Conservation (phyloP, 2,329 filamentous ascomycete species). For the Cladorrhinum sp. region DNA sequence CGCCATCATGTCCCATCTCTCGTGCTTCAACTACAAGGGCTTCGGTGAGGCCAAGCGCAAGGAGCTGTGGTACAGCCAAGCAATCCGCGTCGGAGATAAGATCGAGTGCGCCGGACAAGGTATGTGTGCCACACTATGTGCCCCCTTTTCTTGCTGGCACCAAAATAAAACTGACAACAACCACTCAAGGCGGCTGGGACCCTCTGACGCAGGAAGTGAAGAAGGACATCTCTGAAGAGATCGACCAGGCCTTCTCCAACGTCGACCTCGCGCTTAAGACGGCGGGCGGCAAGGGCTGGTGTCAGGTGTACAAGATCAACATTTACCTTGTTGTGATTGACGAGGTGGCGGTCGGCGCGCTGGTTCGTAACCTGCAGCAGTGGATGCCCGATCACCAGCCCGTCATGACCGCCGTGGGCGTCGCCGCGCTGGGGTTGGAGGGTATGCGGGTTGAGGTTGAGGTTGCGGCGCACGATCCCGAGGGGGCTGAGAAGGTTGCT, state of each 20-base stretch:
- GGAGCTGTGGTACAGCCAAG: constrained; percentile 43
- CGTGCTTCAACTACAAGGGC: constrained; percentile 34
- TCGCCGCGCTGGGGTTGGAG: constrained; percentile 43
- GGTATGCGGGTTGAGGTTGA: constrained; percentile 60
- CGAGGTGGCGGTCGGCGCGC: constrained; percentile 38
- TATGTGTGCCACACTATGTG: constrained; percentile 26
- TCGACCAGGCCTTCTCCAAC: constrained; percentile 50
- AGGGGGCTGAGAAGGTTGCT: constrained; percentile 20
- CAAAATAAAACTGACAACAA: neutral
- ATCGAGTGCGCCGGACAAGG: constrained; percentile 49
- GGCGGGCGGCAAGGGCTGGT: constrained; percentile 42
- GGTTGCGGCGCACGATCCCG: constrained; percentile 45
- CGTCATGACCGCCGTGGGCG: constrained; percentile 53
- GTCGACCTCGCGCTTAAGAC: constrained; percentile 46
- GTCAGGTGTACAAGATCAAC: constrained; percentile 35
- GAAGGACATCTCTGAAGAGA: constrained; percentile 34
- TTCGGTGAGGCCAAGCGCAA: constrained; percentile 33
- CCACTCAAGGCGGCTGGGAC: constrained; percentile 34
- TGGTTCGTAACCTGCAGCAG: constrained; percentile 47
- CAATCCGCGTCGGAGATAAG: constrained; percentile 45
- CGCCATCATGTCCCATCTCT: neutral
- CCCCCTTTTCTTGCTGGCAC: neutral
- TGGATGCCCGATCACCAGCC: constrained; percentile 53
- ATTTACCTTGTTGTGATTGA: constrained; percentile 41
- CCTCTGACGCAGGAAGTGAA: constrained; percentile 23